A percentile compares a stretch with the other conserved stretches of the same genome.
These are phyloP conservation scores for Magnolia sinica DNA, from an alignment of 164 flowering plant species.

Conservation along the genomic window DNA sequence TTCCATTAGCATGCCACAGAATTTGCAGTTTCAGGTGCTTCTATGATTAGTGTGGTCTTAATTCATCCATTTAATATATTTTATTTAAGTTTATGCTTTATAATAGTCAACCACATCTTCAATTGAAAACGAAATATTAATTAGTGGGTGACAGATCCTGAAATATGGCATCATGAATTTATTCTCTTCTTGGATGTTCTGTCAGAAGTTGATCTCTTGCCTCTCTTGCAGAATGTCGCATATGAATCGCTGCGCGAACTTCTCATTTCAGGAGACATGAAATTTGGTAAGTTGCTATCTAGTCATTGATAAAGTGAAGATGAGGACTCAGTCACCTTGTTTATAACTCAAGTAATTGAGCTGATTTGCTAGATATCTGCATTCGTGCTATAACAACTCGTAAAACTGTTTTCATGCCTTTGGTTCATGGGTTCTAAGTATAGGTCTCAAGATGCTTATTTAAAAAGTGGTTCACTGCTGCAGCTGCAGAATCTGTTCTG, in stretches of 20 bases:
- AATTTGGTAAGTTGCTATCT: slow-evolving; percentile 37
- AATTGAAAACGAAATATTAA: background rate
- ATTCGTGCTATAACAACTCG: background rate
- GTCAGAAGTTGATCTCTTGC: background rate
- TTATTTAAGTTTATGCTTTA: background rate
- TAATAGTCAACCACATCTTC: background rate
- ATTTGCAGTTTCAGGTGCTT: background rate
- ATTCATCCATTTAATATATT: background rate
- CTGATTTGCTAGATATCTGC: background rate
- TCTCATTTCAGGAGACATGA: slow-evolving; percentile 38
- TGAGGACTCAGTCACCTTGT: background rate
- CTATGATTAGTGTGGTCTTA: background rate
- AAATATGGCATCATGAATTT: background rate
- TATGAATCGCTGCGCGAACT: slow-evolving; percentile 56
- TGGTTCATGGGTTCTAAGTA: background rate
- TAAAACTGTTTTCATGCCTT: background rate
- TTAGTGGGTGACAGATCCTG: background rate
- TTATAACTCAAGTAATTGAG: no score
- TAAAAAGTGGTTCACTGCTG: slow-evolving; percentile 13
- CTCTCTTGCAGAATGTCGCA: slow-evolving; percentile 77
- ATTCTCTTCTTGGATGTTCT: background rate
- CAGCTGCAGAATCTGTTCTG: slow-evolving; percentile 45
- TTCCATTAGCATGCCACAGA: background rate
- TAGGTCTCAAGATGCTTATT: background rate
- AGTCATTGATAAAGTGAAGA: background rate